Evolutionary conservation across 2,329 filamentous ascomycete genomes (phyloP).

Genomic region (Fusarium irregulare): DNA sequence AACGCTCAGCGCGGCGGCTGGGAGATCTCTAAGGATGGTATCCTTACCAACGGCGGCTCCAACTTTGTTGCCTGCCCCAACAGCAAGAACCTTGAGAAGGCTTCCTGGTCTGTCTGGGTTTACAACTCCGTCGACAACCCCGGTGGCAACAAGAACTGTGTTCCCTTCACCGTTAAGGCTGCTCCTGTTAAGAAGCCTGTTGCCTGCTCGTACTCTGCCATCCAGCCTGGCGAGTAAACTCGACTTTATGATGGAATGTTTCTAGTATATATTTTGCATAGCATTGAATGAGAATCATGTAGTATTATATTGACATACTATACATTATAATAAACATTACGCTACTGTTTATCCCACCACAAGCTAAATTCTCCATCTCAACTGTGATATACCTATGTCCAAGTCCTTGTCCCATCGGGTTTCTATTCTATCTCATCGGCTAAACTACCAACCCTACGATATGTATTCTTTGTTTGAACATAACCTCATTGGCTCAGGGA

Average conservation of each 20-base stretch:
- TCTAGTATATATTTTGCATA: conserved; percentile 5
- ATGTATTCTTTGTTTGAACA: no score
- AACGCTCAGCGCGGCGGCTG: conserved; percentile 62
- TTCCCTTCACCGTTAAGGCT: conserved; percentile 50
- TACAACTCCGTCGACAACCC: conserved; percentile 49
- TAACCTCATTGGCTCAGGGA: no score
- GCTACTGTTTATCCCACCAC: background rate
- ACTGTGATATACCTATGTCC: no score
- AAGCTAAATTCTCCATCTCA: background rate
- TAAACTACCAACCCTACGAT: no score
- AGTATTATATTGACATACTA: background rate
- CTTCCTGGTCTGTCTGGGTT: conserved; percentile 57
- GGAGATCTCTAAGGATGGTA: conserved; percentile 54
- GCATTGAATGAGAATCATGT: background rate
- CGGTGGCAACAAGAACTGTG: conserved; percentile 53
- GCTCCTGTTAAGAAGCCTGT: conserved; percentile 46
- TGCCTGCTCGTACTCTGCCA: conserved; percentile 52
- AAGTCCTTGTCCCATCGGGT: no score
- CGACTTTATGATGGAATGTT: background rate
- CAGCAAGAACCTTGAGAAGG: conserved; percentile 32
- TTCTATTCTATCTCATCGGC: no score
- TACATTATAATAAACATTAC: background rate
- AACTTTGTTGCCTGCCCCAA: conserved; percentile 66
- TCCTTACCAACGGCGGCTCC: conserved; percentile 59
- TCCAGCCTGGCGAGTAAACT: background rate